Conservation (phyloP, 805 yeast genomes). For the Saturnispora quitensis region DNA sequence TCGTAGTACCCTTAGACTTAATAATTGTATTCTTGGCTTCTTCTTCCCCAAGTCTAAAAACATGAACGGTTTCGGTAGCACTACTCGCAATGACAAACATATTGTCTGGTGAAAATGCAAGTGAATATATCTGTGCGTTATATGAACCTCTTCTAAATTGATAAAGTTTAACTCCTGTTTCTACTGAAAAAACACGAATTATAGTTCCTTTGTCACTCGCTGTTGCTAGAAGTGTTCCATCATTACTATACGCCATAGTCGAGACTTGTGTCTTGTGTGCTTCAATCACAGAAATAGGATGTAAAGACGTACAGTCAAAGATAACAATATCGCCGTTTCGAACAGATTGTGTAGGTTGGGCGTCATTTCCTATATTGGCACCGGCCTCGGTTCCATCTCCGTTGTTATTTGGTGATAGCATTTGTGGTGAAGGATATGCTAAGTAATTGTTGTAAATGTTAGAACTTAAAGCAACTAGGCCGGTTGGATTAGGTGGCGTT, state of each 20-base stretch:
- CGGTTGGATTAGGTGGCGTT: slow-evolving; percentile 47
- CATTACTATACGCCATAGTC: slow-evolving; percentile 58
- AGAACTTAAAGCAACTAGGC: slow-evolving; percentile 56
- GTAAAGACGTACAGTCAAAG: slow-evolving; percentile 66
- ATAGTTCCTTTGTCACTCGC: slow-evolving; percentile 92
- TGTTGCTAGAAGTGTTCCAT: slow-evolving; percentile 79
- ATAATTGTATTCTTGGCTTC: slow-evolving; percentile 27
- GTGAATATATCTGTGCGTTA: slow-evolving; percentile 75
- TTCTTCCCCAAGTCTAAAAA: slow-evolving; percentile 62
- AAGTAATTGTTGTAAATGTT: slow-evolving; percentile 42
- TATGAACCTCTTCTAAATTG: slow-evolving; percentile 87
- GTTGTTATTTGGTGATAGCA: slow-evolving; percentile 22
- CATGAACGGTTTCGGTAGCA: slow-evolving; percentile 88
- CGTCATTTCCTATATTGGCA: neutral
- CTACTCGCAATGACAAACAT: slow-evolving; percentile 73
- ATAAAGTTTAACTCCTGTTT: slow-evolving; percentile 57
- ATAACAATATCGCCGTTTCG: slow-evolving; percentile 69
- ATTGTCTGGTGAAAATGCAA: slow-evolving; percentile 72
- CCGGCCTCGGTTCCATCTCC: neutral
- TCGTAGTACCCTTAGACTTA: slow-evolving; percentile 8
- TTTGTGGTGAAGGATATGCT: slow-evolving; percentile 75
- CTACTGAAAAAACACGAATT: slow-evolving; percentile 71
- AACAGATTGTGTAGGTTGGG: slow-evolving; percentile 9
- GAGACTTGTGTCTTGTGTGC: slow-evolving; percentile 83
- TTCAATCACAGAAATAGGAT: slow-evolving; percentile 77